Conservation (phyloP, 1,284 basidiomycete species). For the Heterobasidion annosum region DNA sequence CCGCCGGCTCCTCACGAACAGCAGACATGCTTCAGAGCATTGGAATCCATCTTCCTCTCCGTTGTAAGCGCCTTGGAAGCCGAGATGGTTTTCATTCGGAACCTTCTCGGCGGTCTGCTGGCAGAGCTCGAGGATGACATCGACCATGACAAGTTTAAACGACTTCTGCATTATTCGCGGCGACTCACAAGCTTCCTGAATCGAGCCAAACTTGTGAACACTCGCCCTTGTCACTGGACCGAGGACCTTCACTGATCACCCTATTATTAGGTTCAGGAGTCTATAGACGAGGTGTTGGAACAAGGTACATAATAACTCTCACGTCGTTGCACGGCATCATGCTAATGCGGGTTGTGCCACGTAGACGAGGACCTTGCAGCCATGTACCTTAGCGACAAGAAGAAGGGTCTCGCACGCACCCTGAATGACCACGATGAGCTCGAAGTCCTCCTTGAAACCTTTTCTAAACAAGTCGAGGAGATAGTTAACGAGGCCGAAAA, state of each 20-base stretch:
- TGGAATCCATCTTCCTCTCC: slow-evolving; percentile 85
- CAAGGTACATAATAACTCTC: slow-evolving; percentile 48
- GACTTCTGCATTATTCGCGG: slow-evolving; percentile 83
- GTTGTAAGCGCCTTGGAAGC: slow-evolving; percentile 87
- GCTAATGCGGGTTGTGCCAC: neutral
- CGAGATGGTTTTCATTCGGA: slow-evolving; percentile 86
- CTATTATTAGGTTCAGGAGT: slow-evolving; percentile 66
- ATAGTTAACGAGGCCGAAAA: slow-evolving; percentile 89
- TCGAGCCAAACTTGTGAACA: slow-evolving; percentile 66
- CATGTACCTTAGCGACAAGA: slow-evolving; percentile 87
- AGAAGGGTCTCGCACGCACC: slow-evolving; percentile 44
- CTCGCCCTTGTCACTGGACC: neutral
- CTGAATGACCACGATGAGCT: slow-evolving; percentile 86
- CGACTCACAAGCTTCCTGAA: slow-evolving; percentile 83
- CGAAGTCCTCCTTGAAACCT: slow-evolving; percentile 88
- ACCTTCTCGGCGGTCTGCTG: slow-evolving; percentile 81
- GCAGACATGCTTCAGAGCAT: slow-evolving; percentile 44
- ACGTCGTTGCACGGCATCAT: neutral
- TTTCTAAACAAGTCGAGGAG: slow-evolving; percentile 94
- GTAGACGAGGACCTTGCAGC: slow-evolving; percentile 87
- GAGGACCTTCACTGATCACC: slow-evolving; percentile 4
- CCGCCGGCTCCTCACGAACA: slow-evolving; percentile 11
- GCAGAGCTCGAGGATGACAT: slow-evolving; percentile 91
- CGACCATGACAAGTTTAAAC: slow-evolving; percentile 86
- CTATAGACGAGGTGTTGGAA: slow-evolving; percentile 82